Evolutionary conservation across 2,329 filamentous ascomycete species (phyloP), one percentile per base, ranked within the genome.

Genomic region (Apiospora saccharicola): DNA sequence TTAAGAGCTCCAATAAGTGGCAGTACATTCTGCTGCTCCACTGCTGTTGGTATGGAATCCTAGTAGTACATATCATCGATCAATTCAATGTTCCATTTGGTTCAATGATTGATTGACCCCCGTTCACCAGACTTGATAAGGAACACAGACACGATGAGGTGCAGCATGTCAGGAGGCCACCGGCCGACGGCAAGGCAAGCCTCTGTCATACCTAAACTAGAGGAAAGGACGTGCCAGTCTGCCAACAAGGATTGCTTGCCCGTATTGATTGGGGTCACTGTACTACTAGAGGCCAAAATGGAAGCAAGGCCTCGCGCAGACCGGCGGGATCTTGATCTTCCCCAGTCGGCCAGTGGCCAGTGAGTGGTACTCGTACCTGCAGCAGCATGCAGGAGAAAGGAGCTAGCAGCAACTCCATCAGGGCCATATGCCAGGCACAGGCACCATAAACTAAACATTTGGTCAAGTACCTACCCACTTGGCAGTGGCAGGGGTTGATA

Each of bases 351-450:
- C 19, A 22, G 19, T 22, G 24, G 51, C 14, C 13, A 26, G n/a
- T 24, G 24, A 53, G 51, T 53, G 51, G 51, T 53, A 16, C 14
- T 53, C 51, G 51, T 53, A 53, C 51, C 51, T 53, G 51, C 51
- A 53, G 46, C 51, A 30, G 13, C 51, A 53, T 26, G 51, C 51
- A 30, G 51, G 24, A 53, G 16, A 53, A 53, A 53, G 51, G 51
- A 53, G 51, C 51, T 53, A 53, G 51, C 51, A n/a, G n/a, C 24
- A 3, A n/a, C 49, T 53, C 49, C 46, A 47, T 26, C 44, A 22
- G 44, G 16, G 16, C 14, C 5, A 2, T 10, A 51, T 14, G 49
- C 49, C 49, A 51, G 49, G 13, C n/a, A 51, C 53, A 53, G 51
- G 12, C 4, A 49, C n/a, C 26, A 34, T 26, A 64, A 37, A 64